Conservation (phyloP, 129 eudicot genomes). For the Lactuca sativa region DNA sequence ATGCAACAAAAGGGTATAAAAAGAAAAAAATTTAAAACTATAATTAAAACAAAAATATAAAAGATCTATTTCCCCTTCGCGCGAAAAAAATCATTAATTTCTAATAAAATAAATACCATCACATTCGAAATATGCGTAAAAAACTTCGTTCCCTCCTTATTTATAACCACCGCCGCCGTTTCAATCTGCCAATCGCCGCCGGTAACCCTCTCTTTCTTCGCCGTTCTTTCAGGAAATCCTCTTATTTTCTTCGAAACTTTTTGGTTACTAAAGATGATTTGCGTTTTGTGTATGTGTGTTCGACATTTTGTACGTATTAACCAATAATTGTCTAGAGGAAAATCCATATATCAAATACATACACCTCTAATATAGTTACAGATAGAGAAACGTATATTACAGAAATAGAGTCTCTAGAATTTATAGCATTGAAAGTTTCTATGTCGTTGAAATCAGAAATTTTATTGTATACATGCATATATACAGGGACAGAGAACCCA, state of each 20-base stretch:
- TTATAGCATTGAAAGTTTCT: slow-evolving; percentile 7
- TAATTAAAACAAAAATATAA: no score
- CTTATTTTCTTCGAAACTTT: slow-evolving; percentile 10
- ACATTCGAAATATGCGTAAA: not conserved
- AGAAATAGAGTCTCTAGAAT: slow-evolving; percentile 3
- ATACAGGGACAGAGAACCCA: slow-evolving; percentile 5
- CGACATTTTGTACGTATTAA: slow-evolving; percentile 7
- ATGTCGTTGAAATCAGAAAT: slow-evolving; percentile 19
- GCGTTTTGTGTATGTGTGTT: slow-evolving; percentile 22
- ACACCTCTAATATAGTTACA: slow-evolving; percentile 31
- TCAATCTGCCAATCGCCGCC: not conserved
- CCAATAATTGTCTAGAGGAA: slow-evolving; percentile 26
- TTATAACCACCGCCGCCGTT: not conserved
- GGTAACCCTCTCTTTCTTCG: slow-evolving; percentile 18
- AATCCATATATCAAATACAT: slow-evolving; percentile 22
- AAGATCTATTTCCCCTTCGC: no score
- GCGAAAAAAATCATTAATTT: no score
- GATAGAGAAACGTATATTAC: slow-evolving; percentile 12
- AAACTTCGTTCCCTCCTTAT: not conserved
- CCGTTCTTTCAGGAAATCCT: slow-evolving; percentile 26
- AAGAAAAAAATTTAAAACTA: no score
- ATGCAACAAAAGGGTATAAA: no score
- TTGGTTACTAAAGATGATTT: slow-evolving; percentile 25
- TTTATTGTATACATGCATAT: slow-evolving; percentile 19
- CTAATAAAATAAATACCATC: no score